Percentiles rank a stretch among this genome's conserved stretches.
Conservation (phyloP, 768 basidiomycete genomes). For the Tulasnella sp. region DNA sequence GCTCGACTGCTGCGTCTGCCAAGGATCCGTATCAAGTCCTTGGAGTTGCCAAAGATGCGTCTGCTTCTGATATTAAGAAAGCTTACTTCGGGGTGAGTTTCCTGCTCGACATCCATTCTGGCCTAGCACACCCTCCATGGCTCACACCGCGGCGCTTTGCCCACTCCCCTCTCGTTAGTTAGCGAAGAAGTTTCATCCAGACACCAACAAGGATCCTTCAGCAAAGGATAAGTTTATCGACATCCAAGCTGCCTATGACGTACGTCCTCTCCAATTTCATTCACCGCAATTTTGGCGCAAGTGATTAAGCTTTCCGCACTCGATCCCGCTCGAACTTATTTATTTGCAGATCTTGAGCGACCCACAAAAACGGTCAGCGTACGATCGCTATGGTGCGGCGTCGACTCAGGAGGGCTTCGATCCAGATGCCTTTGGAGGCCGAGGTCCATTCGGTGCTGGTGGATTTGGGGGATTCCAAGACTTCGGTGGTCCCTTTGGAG, state of each 20-base stretch:
- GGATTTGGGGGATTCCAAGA: conserved; percentile 69
- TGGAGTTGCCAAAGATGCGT: conserved; percentile 75
- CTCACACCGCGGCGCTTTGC: not conserved
- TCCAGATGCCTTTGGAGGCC: conserved; percentile 56
- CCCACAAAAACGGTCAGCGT: conserved; percentile 81
- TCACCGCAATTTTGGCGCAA: not conserved
- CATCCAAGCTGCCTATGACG: conserved; percentile 96
- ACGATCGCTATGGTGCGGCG: conserved; percentile 84
- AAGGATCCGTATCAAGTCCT: conserved; percentile 90
- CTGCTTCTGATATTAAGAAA: conserved; percentile 89
- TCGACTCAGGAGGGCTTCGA: conserved; percentile 93
- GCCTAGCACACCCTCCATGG: not conserved
- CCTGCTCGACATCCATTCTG: not conserved
- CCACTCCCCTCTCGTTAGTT: conserved; percentile 41
- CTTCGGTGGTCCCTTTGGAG: conserved; percentile 48
- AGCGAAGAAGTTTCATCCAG: conserved; percentile 96
- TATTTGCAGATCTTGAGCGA: conserved; percentile 73
- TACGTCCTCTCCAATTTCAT: conserved; percentile 31
- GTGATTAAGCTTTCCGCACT: not conserved
- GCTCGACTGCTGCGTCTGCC: conserved; percentile 35
- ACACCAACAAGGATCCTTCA: conserved; percentile 85
- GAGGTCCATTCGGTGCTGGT: conserved; percentile 42
- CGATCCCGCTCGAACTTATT: not conserved
- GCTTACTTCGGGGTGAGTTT: conserved; percentile 79
- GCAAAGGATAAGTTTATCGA: conserved; percentile 92